phyloP scores from a whole-genome alignment of 306 rosid species.

The Gleditsia sinensis region DNA sequence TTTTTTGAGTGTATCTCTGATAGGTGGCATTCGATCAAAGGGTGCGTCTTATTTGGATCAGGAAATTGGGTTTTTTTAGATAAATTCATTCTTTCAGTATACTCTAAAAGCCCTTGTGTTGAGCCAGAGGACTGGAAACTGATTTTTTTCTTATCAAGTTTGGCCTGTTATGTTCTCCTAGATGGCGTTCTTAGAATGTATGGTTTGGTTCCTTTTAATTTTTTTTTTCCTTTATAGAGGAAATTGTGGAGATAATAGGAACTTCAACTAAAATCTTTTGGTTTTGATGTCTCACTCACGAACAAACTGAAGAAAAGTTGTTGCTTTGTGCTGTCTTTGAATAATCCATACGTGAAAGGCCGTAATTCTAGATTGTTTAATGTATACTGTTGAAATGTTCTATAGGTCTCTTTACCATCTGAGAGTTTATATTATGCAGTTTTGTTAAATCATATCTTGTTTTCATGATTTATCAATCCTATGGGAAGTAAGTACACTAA shows the following conservation, averaged over 20 bases:
- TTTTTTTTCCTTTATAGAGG: neutral
- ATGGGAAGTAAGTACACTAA: neutral
- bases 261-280: neutral
- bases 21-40: neutral
- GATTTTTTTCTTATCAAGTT: neutral
- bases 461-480: neutral
- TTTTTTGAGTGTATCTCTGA: neutral
- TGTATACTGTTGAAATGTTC: neutral
- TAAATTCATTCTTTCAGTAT: neutral
- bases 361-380: neutral
- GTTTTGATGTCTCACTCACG: neutral
- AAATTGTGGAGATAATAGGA: slow-evolving; percentile 1
- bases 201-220: neutral
- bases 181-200: neutral
- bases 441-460: neutral
- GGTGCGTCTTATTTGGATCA: neutral
- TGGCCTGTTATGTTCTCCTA: neutral
- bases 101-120: neutral
- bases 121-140: no score
- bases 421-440: neutral
- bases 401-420: neutral
- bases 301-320: neutral
- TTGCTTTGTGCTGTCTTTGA: neutral
- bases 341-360: neutral
- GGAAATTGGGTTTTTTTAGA: neutral